Evolutionary conservation across 768 basidiomycete species (phyloP).

Genomic region (Aureoboletus auriporus): DNA sequence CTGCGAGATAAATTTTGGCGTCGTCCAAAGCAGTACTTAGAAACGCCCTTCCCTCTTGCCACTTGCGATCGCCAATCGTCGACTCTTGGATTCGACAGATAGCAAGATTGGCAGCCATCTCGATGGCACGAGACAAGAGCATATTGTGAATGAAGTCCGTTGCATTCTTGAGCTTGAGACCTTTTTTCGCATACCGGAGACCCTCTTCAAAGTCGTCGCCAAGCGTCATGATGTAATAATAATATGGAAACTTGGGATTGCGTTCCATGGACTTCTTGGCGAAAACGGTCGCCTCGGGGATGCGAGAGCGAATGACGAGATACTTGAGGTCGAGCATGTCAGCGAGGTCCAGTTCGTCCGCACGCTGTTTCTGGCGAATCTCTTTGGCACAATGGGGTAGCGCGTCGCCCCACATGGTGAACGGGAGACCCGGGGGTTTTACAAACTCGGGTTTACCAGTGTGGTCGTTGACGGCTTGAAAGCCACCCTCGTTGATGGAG

Average conservation of each 20-base stretch:
- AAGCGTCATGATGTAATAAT: conserved; percentile 58
- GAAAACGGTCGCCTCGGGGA: conserved; percentile 44
- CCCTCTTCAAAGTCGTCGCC: conserved; percentile 46
- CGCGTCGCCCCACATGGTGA: conserved; percentile 54
- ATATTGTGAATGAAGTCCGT: conserved; percentile 54
- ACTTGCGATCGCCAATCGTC: conserved; percentile 38
- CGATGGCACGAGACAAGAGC: conserved; percentile 58
- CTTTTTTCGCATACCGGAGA: conserved; percentile 61
- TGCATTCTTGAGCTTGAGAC: conserved; percentile 50
- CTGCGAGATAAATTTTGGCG: conserved; percentile 47
- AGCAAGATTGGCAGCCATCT: conserved; percentile 57
- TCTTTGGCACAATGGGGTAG: conserved; percentile 57
- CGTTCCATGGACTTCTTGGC: conserved; percentile 48
- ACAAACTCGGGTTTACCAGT: conserved; percentile 40
- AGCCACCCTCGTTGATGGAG: conserved; percentile 54
- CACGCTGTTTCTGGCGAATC: conserved; percentile 36
- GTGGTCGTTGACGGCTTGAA: conserved; percentile 39
- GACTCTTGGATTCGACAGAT: conserved; percentile 45
- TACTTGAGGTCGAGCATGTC: conserved; percentile 67
- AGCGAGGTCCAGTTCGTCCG: conserved; percentile 46
- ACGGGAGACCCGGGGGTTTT: conserved; percentile 49
- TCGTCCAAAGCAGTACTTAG: conserved; percentile 59
- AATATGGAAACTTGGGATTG: conserved; percentile 58
- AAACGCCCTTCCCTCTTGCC: conserved; percentile 60
- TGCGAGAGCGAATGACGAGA: conserved; percentile 44